phyloP scores from a whole-genome alignment of 345 rosid species.

The Nephelium lappaceum region DNA sequence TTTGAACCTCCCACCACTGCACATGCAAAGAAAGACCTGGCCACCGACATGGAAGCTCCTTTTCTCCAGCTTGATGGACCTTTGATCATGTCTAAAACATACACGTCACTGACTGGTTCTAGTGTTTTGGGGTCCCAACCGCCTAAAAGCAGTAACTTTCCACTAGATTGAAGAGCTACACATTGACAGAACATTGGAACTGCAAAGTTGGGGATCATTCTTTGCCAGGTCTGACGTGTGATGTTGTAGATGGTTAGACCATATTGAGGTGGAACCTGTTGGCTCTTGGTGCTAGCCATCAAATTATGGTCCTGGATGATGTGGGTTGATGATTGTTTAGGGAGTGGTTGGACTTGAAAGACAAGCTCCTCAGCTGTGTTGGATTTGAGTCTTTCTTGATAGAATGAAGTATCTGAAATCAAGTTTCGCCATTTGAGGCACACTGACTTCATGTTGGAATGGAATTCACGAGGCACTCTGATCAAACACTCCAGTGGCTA shows the following conservation, averaged over 20 bases:
- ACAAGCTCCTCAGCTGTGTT: slow-evolving; percentile 50
- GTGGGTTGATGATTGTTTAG: not conserved
- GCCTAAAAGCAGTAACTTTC: slow-evolving; percentile 48
- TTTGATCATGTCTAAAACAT: slow-evolving; percentile 39
- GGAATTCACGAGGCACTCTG: slow-evolving; percentile 52
- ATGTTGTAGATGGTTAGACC: slow-evolving; percentile 45
- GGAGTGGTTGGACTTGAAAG: slow-evolving; percentile 50
- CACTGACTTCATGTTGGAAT: slow-evolving; percentile 46
- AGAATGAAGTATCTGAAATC: slow-evolving; percentile 42
- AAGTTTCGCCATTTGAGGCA: slow-evolving; percentile 43
- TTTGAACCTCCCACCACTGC: slow-evolving; percentile 31
- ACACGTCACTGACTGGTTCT: slow-evolving; percentile 44
- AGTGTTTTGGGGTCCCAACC: slow-evolving; percentile 63
- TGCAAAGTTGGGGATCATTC: slow-evolving; percentile 24
- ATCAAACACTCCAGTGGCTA: slow-evolving; percentile 53
- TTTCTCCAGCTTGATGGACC: slow-evolving; percentile 43
- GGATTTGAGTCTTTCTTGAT: slow-evolving; percentile 32
- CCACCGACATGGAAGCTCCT: slow-evolving; percentile 46
- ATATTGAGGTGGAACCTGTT: slow-evolving; percentile 37
- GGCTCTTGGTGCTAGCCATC: slow-evolving; percentile 10
- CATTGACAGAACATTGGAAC: slow-evolving; percentile 65
- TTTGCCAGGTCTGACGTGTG: slow-evolving; percentile 31
- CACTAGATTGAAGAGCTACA: slow-evolving; percentile 35
- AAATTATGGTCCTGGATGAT: not conserved
- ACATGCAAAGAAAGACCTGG: slow-evolving; percentile 60